phyloP scores from a whole-genome alignment of 805 yeast genomes.

The Metahyphopichia silvanorum region DNA sequence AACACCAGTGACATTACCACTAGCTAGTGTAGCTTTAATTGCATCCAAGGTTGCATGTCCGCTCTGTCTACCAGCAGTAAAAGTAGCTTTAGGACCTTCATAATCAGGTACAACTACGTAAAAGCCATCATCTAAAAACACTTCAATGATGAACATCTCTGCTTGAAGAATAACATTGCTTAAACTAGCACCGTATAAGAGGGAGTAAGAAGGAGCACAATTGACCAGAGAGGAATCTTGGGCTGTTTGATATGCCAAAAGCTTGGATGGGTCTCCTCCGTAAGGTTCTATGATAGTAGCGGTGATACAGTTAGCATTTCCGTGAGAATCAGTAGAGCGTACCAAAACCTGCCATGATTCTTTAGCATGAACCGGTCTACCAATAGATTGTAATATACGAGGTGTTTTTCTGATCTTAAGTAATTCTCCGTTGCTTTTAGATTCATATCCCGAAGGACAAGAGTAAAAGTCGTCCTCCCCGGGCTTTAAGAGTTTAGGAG shows the following conservation, averaged over 20 bases:
- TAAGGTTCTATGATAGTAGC: conserved; percentile 17
- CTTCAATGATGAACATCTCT: conserved; percentile 12
- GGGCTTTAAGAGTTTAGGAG: conserved; percentile 3
- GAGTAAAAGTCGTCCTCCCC: conserved; percentile 20
- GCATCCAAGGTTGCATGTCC: conserved; percentile 18
- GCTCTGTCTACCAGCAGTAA: conserved; percentile 15
- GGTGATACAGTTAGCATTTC: conserved; percentile 12
- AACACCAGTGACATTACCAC: conserved; percentile 11
- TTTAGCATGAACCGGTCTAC: conserved; percentile 16
- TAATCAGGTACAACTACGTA: conserved; percentile 17
- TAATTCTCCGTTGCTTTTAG: conserved; percentile 17
- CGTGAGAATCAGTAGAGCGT: conserved; percentile 10
- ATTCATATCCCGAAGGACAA: conserved; percentile 20
- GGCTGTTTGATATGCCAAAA: conserved; percentile 18
- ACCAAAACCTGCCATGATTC: conserved; percentile 9
- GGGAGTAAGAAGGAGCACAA: conserved; percentile 20
- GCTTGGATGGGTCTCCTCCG: conserved; percentile 16
- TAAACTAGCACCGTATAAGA: conserved; percentile 11
- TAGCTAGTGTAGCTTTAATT: conserved; percentile 12
- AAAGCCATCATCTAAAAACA: conserved; percentile 16
- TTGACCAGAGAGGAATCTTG: conserved; percentile 14
- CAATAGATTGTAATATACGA: conserved; percentile 11
- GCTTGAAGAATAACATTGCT: conserved; percentile 7
- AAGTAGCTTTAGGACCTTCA: conserved; percentile 17
- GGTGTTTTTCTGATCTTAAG: conserved; percentile 19